phyloP scores from a whole-genome alignment of 1,284 basidiomycete genomes.

The Prillingera fragicola region DNA sequence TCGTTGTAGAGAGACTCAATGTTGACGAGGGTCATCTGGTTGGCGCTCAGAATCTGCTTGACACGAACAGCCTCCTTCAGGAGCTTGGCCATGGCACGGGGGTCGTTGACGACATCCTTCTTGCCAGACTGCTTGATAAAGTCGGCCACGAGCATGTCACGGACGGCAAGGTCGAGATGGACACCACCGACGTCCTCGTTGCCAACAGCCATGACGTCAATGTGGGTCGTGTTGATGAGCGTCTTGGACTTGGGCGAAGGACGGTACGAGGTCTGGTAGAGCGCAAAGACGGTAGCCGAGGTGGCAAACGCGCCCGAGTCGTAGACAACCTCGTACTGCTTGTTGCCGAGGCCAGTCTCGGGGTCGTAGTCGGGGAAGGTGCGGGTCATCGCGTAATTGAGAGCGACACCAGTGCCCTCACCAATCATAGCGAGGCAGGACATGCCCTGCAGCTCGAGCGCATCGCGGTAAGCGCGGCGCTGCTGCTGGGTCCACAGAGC shows the following conservation, averaged over 20 bases:
- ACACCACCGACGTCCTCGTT: slow-evolving; percentile 76
- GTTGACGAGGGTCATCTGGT: slow-evolving; percentile 66
- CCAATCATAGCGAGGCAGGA: slow-evolving; percentile 77
- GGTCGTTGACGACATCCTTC: slow-evolving; percentile 53
- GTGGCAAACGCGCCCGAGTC: slow-evolving; percentile 87
- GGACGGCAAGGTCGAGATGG: slow-evolving; percentile 73
- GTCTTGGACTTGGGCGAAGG: slow-evolving; percentile 49
- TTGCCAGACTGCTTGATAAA: slow-evolving; percentile 59
- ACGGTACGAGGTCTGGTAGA: slow-evolving; percentile 55
- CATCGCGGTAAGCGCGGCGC: slow-evolving; percentile 81
- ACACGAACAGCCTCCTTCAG: slow-evolving; percentile 88
- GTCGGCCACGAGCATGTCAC: slow-evolving; percentile 70
- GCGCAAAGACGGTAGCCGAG: slow-evolving; percentile 77
- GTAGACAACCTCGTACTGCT: slow-evolving; percentile 86
- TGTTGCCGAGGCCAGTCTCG: slow-evolving; percentile 44
- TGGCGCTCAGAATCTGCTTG: slow-evolving; percentile 91
- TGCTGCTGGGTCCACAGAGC: slow-evolving; percentile 80
- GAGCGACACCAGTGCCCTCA: slow-evolving; percentile 85
- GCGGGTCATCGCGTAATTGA: slow-evolving; percentile 95
- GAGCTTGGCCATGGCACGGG: slow-evolving; percentile 83
- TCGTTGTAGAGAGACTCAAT: slow-evolving; percentile 86
- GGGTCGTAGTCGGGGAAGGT: slow-evolving; percentile 57
- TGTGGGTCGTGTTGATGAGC: slow-evolving; percentile 59
- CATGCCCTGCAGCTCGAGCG: slow-evolving; percentile 83
- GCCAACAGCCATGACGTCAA: slow-evolving; percentile 71